These are phyloP conservation scores for Boletus subparvulus DNA, from an alignment of 768 basidiomycete species.

Conservation along the genomic window DNA sequence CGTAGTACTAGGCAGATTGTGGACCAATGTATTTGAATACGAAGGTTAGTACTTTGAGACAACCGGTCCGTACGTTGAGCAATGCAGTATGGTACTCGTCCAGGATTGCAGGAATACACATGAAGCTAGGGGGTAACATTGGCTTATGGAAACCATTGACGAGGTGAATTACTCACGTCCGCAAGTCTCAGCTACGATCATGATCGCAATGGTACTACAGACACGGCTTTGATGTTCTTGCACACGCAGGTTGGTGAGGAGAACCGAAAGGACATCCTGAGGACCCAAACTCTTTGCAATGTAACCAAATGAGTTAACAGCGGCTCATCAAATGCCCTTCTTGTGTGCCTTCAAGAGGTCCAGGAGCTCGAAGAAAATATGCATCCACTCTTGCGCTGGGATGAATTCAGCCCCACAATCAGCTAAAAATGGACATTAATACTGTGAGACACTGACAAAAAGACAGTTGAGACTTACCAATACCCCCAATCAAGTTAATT, in stretches of 20 bases:
- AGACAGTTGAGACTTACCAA: slow-evolving; percentile 43
- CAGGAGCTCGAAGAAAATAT: slow-evolving; percentile 97
- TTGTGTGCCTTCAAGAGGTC: slow-evolving; percentile 99
- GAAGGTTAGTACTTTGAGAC: slow-evolving; percentile 97
- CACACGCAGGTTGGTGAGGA: slow-evolving; percentile 94
- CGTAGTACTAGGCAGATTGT: slow-evolving; percentile 88
- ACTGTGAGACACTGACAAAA: not conserved
- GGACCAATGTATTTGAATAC: slow-evolving; percentile 99
- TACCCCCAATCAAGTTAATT: slow-evolving; percentile 99
- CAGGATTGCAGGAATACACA: slow-evolving; percentile 96
- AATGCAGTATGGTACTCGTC: slow-evolving; percentile 94
- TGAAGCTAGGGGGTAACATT: slow-evolving; percentile 57
- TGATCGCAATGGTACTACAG: slow-evolving; percentile 97
- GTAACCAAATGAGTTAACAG: slow-evolving; percentile 99
- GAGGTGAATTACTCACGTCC: slow-evolving; percentile 47
- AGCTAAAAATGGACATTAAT: slow-evolving; percentile 42
- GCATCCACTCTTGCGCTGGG: slow-evolving; percentile 99
- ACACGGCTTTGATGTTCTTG: slow-evolving; percentile 99
- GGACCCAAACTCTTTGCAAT: slow-evolving; percentile 99
- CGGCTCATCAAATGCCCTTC: slow-evolving; percentile 96
- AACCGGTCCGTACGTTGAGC: slow-evolving; percentile 96
- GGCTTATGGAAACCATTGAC: not conserved
- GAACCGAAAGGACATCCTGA: slow-evolving; percentile 93
- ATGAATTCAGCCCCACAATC: slow-evolving; percentile 99
- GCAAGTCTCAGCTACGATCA: slow-evolving; percentile 92